Evolutionary conservation across 2,329 filamentous ascomycete species (phyloP).

Genomic region (Colletotrichum tropicicola): DNA sequence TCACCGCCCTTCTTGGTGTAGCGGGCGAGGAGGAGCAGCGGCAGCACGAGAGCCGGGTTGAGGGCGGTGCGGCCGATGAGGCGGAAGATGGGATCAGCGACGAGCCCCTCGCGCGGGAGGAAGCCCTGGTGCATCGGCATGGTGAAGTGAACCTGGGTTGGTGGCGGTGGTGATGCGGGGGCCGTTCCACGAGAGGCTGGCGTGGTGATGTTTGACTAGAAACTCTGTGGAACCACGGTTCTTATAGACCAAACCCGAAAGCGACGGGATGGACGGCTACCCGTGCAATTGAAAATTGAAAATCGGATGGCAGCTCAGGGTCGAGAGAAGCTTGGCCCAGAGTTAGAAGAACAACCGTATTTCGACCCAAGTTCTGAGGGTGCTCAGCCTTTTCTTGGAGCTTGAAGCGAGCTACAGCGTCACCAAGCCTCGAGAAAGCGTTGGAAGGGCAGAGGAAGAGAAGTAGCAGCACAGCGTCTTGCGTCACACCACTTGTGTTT

Average conservation of each 20-base stretch:
- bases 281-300: neutral
- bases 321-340: neutral
- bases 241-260: neutral
- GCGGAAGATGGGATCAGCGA: constrained; percentile 65
- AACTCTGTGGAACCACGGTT: neutral
- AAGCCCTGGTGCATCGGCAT: constrained; percentile 56
- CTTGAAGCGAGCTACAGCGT: neutral
- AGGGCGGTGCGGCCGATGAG: constrained; percentile 68
- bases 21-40: constrained; percentile 68
- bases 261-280: neutral
- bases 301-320: constrained; percentile 6
- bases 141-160: neutral
- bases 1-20: constrained; percentile 70
- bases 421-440: neutral
- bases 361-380: neutral
- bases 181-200: neutral
- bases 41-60: constrained; percentile 71
- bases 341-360: neutral
- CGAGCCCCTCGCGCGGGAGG: constrained; percentile 66
- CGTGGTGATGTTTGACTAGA: neutral
- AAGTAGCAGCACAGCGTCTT: neutral
- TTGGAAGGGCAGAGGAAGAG: neutral
- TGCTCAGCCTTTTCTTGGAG: neutral
- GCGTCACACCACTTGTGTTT: neutral
- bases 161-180: neutral